Base-by-base conservation (phyloP, 2,329 filamentous ascomycete genomes). In the Cadophora sp. region DNA sequence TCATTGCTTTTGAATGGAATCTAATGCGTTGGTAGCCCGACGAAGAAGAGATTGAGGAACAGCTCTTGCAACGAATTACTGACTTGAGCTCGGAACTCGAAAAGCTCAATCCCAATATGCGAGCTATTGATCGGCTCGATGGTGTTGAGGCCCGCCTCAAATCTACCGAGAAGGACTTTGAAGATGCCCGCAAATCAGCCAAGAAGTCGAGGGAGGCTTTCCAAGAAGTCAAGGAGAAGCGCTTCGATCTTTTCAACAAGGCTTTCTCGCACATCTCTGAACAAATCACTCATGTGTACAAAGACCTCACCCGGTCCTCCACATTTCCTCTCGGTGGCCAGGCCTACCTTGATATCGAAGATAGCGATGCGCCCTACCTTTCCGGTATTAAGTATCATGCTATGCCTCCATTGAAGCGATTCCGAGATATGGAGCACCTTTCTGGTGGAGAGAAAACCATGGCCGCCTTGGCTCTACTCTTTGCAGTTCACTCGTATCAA, bases 401-500 rank as follows among this genome's bases (percentile, higher is more conserved):
- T 70, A 99, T 98, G 94, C 96, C 96, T 22, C 96, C 96, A 1
- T 88, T 97, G 70, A 99, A 99, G 82, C 93, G 96, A 55, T 99
- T 99, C 87, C 88, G 96, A 74, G 96, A 99, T 79, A 99, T 99
- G 96, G 96, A 99, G 79, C 96, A 97, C 78, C 83, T 99, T 11
- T 97, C 93, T 1, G 96, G 96, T 75, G 96, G 96, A 65, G 96
- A 99, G 81, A 99, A 99, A 84, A 99, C 96, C 0, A 99, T 99
- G 90, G 96, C 96, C 1, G 96, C 96, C 16, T 84, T 99, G 47
- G 96, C 96, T n/a, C 85, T 99, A 48, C 86, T 99, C 4, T 99
- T 99, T 78, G 96, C 96, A 24, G 94, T 99, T 65, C 96, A 99
- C 82, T 94, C 91, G 67, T 99, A 95, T 82, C 94, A 97, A 78